Base-by-base conservation (phyloP, 2,329 filamentous ascomycete species). In the Penicillium brevicompactum region DNA sequence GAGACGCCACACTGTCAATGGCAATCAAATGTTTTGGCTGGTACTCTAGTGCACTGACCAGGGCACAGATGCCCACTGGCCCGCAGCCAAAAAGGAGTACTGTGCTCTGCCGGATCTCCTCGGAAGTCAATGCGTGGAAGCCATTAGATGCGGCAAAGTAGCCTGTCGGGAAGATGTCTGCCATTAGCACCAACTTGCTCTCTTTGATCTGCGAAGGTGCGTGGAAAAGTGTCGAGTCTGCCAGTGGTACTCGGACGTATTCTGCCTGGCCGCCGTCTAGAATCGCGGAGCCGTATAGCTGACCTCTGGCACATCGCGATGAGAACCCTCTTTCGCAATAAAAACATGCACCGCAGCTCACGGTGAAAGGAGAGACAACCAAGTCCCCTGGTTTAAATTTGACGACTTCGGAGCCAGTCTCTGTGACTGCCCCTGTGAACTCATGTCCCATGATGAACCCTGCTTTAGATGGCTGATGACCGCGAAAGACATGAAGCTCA, bases 401-500 rank as follows among this genome's bases (percentile, higher is more conserved):
- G 4, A 16, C 49, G 4, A 70, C 62, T 2, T 56, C 38, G 4
- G 80, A 72, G 0, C 92, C 91, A 41, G 81, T 78, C 57, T 88
- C 83, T 22, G 85, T 79, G 8, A 96, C 84, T 21, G 80, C 82
- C 9, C 92, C 92, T 2, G 89, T 90, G 70, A 95, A 95, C 68
- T 96, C 92, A 70, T 96, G 92, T 56, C 91, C 77, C 76, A 83
- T 85, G 46, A 87, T 82, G 52, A 86, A 87, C 21, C 77, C 82
- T 0, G 87, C 84, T 0, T 72, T 78, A 3, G 86, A 88, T 21
- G 85, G 81, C 68, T 95, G 86, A 66, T 91, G 89, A 24, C 92
- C 92, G 40, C 91, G 87, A 75, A 87, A 96, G 55, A 91, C 87
- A 72, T 96, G 92, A 21, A 96, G 80, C 70, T 96, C 91, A 65